Evolutionary conservation across 78 protist genomes (phyloP).

Genomic region (Mastigamoeba balamuthi): DNA sequence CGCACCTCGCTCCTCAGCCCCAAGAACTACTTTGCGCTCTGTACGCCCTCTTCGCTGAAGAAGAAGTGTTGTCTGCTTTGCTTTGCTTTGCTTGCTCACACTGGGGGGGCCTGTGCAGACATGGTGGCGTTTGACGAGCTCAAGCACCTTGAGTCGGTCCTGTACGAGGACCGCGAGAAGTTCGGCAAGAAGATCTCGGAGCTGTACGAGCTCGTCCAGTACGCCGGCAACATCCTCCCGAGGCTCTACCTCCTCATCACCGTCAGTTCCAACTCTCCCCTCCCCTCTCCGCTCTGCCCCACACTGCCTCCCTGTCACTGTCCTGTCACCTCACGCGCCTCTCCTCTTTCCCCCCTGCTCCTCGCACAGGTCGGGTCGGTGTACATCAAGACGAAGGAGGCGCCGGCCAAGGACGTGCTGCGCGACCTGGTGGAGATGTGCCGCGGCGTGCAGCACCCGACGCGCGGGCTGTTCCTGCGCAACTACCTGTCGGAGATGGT

Average conservation of each 20-base stretch:
- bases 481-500: slow-evolving; percentile 72
- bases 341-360: too few species aligned
- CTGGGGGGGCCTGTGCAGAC: slow-evolving; percentile 15
- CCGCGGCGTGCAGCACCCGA: slow-evolving; percentile 98
- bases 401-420: slow-evolving; percentile 80
- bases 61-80: background rate
- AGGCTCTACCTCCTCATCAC: slow-evolving; percentile 76
- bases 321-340: too few species aligned
- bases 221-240: slow-evolving; percentile 91
- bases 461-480: slow-evolving; percentile 94
- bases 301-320: too few species aligned
- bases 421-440: slow-evolving; percentile 95
- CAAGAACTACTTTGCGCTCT: slow-evolving; percentile 85
- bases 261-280: slow-evolving; percentile 1
- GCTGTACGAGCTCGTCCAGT: slow-evolving; percentile 92
- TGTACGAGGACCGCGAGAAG: slow-evolving; percentile 58
- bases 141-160: slow-evolving; percentile 63
- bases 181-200: slow-evolving; percentile 56
- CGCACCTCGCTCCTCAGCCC: slow-evolving; percentile 84
- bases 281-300: background rate
- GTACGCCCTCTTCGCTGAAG: background rate
- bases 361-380: slow-evolving; percentile 68
- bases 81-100: background rate
- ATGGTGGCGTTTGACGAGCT: slow-evolving; percentile 77
- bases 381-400: slow-evolving; percentile 75